Conservation (phyloP, 1,284 basidiomycete species). For the Tilletia caries region DNA sequence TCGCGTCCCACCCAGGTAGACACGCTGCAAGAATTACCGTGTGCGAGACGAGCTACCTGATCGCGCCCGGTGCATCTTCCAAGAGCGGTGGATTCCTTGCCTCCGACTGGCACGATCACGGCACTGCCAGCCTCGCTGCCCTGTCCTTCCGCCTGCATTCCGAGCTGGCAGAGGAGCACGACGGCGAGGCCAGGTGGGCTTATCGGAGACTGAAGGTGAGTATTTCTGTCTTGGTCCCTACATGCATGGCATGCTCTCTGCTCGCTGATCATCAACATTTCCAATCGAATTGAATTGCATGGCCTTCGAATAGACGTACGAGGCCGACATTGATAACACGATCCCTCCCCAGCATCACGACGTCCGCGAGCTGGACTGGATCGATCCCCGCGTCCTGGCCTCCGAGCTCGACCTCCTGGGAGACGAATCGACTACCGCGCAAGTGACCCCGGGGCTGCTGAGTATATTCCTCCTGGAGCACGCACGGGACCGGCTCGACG, state of each 20-base stretch:
- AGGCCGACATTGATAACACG: slow-evolving; percentile 10
- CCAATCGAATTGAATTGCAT: background rate
- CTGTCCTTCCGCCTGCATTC: slow-evolving; percentile 78
- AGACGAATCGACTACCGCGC: slow-evolving; percentile 62
- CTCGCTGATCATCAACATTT: background rate
- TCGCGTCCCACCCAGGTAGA: slow-evolving; percentile 48
- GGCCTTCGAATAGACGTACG: too few species aligned
- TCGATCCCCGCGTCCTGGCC: slow-evolving; percentile 35
- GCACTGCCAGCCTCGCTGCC: slow-evolving; percentile 62
- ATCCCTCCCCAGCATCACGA: slow-evolving; percentile 16
- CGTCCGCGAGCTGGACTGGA: slow-evolving; percentile 44
- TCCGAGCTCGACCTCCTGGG: background rate
- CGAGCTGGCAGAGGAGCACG: slow-evolving; percentile 69
- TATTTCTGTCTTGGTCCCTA: too few species aligned
- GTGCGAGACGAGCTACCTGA: slow-evolving; percentile 67
- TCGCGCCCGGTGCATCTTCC: slow-evolving; percentile 69
- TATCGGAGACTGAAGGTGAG: slow-evolving; percentile 65
- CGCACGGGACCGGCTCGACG: background rate
- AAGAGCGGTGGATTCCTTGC: slow-evolving; percentile 88
- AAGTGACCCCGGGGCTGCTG: slow-evolving; percentile 76
- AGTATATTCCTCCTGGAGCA: slow-evolving; percentile 67
- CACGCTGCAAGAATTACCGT: slow-evolving; percentile 56
- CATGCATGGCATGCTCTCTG: background rate
- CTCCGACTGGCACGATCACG: slow-evolving; percentile 64
- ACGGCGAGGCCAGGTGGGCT: slow-evolving; percentile 73